A percentile compares a stretch with the other conserved stretches of the same genome.
These are phyloP conservation scores for Tylopilus rubrobrunneus DNA, from an alignment of 768 basidiomycete genomes.

Conservation along the genomic window DNA sequence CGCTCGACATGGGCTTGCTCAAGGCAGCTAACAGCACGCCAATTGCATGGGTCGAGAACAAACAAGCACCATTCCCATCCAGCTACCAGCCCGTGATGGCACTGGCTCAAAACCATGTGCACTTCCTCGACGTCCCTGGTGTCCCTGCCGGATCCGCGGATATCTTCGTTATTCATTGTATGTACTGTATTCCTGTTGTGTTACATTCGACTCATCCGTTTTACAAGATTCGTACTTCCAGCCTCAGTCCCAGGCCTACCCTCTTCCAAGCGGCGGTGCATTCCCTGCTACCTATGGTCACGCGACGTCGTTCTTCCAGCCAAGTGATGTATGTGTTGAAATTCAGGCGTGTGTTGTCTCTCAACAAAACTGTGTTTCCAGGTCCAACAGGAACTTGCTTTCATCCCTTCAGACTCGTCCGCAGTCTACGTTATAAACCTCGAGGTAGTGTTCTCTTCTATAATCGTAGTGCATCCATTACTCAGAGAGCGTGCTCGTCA, in stretches of 20 bases:
- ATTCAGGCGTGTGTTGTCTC: background rate
- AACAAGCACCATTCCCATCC: slow-evolving; percentile 51
- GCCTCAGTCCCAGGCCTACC: slow-evolving; percentile 58
- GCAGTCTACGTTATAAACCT: slow-evolving; percentile 74
- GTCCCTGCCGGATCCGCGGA: slow-evolving; percentile 64
- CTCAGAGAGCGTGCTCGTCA: slow-evolving; percentile 20
- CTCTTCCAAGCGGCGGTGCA: slow-evolving; percentile 38
- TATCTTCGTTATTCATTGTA: slow-evolving; percentile 89
- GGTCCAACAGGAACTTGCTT: slow-evolving; percentile 75
- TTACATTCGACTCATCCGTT: background rate
- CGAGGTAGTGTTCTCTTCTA: slow-evolving; percentile 35
- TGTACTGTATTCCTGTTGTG: slow-evolving; percentile 22
- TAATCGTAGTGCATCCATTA: background rate
- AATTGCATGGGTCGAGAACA: slow-evolving; percentile 62
- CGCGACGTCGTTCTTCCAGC: slow-evolving; percentile 66
- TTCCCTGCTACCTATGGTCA: slow-evolving; percentile 72
- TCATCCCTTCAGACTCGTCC: slow-evolving; percentile 72
- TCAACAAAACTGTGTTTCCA: slow-evolving; percentile 17
- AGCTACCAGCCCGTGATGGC: slow-evolving; percentile 73
- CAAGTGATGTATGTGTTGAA: slow-evolving; percentile 40
- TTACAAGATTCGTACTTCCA: slow-evolving; percentile 68
- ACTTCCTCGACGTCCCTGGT: slow-evolving; percentile 73
- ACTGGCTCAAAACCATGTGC: slow-evolving; percentile 81
- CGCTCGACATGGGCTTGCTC: slow-evolving; percentile 65
- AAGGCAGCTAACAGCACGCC: slow-evolving; percentile 56